These are phyloP conservation scores for Teratosphaeria gauchensis DNA, from an alignment of 2,329 filamentous ascomycete species.

Conservation along the genomic window DNA sequence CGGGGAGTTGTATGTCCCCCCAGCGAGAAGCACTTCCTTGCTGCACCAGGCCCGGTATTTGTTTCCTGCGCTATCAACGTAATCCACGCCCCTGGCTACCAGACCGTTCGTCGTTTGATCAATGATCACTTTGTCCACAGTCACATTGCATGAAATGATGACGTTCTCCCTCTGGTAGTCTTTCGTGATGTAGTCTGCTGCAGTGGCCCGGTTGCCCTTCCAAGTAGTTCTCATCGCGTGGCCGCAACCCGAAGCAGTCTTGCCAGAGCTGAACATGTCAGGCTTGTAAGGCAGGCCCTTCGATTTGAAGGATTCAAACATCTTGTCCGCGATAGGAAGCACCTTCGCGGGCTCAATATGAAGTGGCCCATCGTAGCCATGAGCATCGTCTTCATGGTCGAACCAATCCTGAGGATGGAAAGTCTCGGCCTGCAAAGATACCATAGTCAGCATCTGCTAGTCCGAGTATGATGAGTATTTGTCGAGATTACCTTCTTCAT, in stretches of 20 bases:
- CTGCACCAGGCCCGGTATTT: constrained; percentile 31
- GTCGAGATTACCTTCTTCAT: constrained; percentile 14
- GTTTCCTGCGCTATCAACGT: constrained; percentile 31
- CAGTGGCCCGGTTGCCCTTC: constrained; percentile 43
- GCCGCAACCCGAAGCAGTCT: constrained; percentile 46
- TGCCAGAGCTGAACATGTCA: constrained; percentile 29
- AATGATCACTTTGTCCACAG: constrained; percentile 55
- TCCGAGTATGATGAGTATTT: not conserved
- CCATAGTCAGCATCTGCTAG: constrained; percentile 19
- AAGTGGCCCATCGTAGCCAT: not conserved
- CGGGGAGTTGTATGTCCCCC: constrained; percentile 51
- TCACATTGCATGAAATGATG: constrained; percentile 29
- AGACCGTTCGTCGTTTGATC: constrained; percentile 44
- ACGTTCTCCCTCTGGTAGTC: constrained; percentile 35
- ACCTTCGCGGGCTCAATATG: constrained; percentile 33
- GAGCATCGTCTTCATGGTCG: constrained; percentile 9
- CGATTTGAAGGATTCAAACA: constrained; percentile 18
- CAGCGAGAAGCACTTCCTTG: constrained; percentile 39
- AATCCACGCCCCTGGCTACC: constrained; percentile 34
- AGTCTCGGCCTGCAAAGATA: constrained; percentile 10
- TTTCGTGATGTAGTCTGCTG: constrained; percentile 43
- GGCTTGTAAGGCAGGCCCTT: constrained; percentile 17
- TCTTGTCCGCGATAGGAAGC: constrained; percentile 14
- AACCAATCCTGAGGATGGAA: constrained; percentile 20
- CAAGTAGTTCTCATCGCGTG: constrained; percentile 46